Evolutionary conservation across 306 rosid genomes (phyloP).

Genomic region (Castanea sativa): DNA sequence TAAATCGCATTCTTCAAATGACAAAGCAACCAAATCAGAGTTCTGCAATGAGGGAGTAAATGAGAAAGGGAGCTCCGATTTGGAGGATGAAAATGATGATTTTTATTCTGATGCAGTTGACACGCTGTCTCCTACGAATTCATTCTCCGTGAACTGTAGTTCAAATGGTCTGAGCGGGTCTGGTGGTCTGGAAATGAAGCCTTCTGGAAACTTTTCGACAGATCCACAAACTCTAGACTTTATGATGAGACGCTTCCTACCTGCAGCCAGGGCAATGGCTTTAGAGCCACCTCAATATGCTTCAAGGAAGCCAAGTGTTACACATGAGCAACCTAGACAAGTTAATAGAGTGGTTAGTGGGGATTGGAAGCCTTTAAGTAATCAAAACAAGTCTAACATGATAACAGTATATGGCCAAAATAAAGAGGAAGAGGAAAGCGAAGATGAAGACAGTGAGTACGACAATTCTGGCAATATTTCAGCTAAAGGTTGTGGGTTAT

Average conservation of each 20-base stretch:
- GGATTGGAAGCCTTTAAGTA: slow-evolving; percentile 37
- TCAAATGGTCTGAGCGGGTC: slow-evolving; percentile 66
- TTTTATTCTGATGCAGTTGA: slow-evolving; percentile 74
- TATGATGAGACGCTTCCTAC: slow-evolving; percentile 93
- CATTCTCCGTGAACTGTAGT: slow-evolving; percentile 73
- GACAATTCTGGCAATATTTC: slow-evolving; percentile 41
- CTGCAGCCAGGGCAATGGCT: slow-evolving; percentile 96
- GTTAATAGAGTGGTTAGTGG: slow-evolving; percentile 38
- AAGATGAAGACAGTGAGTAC: slow-evolving; percentile 45
- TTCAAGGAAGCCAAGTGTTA: slow-evolving; percentile 55
- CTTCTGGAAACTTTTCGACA: slow-evolving; percentile 45
- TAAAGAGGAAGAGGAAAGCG: slow-evolving; percentile 63
- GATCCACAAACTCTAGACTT: slow-evolving; percentile 80
- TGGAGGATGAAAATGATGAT: slow-evolving; percentile 40
- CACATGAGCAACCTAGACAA: slow-evolving; percentile 56
- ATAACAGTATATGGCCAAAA: slow-evolving; percentile 34
- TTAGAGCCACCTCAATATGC: slow-evolving; percentile 63
- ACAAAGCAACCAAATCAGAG: slow-evolving; percentile 24
- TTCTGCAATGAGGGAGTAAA: slow-evolving; percentile 27
- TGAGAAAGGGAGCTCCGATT: slow-evolving; percentile 33
- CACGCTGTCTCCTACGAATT: slow-evolving; percentile 48
- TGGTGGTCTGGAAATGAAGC: slow-evolving; percentile 37
- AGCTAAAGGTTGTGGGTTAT: slow-evolving; percentile 75
- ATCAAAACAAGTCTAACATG: slow-evolving; percentile 37
- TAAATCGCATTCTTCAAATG: slow-evolving; percentile 33